These are phyloP conservation scores for Termitomyces heimii DNA, from an alignment of 768 basidiomycete genomes.

Conservation along the genomic window DNA sequence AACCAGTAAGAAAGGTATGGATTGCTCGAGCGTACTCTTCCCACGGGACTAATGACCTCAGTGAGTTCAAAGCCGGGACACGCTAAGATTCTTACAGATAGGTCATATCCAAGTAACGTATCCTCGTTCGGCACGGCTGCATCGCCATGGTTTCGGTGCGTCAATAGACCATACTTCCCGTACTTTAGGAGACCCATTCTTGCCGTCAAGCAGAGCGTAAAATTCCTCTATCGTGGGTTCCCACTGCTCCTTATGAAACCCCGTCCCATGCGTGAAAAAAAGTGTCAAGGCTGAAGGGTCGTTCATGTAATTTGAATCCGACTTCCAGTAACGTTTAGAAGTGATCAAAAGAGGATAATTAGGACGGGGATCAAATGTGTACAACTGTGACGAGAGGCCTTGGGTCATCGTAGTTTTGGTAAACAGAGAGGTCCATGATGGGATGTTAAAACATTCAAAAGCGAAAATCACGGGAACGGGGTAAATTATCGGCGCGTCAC, in stretches of 20 bases:
- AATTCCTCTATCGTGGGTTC: constrained; percentile 49
- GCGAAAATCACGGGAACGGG: neutral
- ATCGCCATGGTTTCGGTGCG: constrained; percentile 51
- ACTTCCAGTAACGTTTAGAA: constrained; percentile 45
- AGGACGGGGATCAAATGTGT: constrained; percentile 48
- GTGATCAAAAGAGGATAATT: constrained; percentile 41
- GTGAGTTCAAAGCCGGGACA: neutral
- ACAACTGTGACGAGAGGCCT: constrained; percentile 20
- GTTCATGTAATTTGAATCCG: constrained; percentile 22
- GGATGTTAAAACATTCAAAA: neutral
- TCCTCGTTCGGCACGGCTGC: constrained; percentile 43
- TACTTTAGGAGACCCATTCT: constrained; percentile 24
- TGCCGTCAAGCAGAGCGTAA: constrained; percentile 19
- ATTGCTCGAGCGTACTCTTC: constrained; percentile 45
- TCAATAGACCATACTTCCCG: constrained; percentile 48
- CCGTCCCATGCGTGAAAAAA: constrained; percentile 46
- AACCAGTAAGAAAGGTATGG: constrained; percentile 41
- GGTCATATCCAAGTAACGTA: constrained; percentile 33
- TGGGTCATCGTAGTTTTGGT: neutral
- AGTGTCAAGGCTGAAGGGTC: constrained; percentile 39
- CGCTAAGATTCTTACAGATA: constrained; percentile 28
- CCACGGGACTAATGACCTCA: constrained; percentile 36
- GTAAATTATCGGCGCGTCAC: neutral
- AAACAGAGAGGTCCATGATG: neutral
- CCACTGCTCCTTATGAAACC: constrained; percentile 57